Evolutionary conservation across 352 stramenopile genomes (phyloP), one percentile per base, ranked within the genome.

Genomic region (Phytophthora brassicae): DNA sequence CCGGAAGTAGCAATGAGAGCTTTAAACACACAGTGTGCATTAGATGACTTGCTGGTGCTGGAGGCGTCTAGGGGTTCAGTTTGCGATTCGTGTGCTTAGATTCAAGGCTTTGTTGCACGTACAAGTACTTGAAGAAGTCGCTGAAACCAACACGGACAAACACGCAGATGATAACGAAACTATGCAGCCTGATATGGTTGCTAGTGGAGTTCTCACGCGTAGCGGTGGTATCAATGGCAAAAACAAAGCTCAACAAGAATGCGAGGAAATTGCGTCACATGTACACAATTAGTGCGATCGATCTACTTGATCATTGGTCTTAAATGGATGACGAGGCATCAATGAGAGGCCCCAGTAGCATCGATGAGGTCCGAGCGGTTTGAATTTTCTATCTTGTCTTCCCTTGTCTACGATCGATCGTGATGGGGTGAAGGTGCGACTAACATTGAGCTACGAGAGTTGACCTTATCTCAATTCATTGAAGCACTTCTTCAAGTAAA

Each of bases 321-420:
- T 35, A 49, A 8, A 9, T 24, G 19, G 31, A 33, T 9, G 51
- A 28, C n/a, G 64, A 64, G 14, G 45, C 23, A 49, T 43, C 19
- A 4, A 42, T 2, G 9, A 22, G 23, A 42, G 55, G 35, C 5
- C 49, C 68, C 9, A 29, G 36, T 36, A 54, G 53, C 8, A 56
- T 89, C 22, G 78, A 88, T 14, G 77, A 88, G 58, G 69, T 67
- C 22, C 72, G 75, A 11, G 75, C 76, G 8, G 70, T 86, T 46
- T 72, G 75, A 0, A 72, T 86, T 28, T 89, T 50, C 74, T 87
- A 11, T 81, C 75, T 22, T 89, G 79, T 45, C 64, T 90, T 14
- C 64, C 61, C 14, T 56, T 89, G 56, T 36, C 28, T 24, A 55
- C 48, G 22, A 49, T 58, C 6, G 56, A 77, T 8, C 41, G 22